Conservation (phyloP, 192 early-diverging fungal genomes). For the Entomortierella chlamydospora region DNA sequence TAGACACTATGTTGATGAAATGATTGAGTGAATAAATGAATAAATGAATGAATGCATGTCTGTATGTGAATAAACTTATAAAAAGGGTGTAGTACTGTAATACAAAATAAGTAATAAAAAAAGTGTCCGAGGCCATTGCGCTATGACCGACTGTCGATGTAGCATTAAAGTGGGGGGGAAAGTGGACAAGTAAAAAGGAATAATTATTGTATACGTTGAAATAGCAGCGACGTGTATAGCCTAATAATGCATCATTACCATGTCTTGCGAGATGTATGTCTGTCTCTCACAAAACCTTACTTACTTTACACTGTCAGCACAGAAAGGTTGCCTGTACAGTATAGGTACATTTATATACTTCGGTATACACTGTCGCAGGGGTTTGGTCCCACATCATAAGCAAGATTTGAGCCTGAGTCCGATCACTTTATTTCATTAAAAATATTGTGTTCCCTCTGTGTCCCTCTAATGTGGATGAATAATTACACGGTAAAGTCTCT, state of each 20-base stretch:
- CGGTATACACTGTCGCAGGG: no score
- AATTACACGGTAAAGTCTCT: neutral
- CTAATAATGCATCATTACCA: no score
- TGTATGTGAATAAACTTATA: neutral
- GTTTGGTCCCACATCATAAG: neutral
- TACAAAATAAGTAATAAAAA: neutral
- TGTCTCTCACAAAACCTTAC: no score
- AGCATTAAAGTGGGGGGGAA: neutral
- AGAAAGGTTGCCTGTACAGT: no score
- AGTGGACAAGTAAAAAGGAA: neutral
- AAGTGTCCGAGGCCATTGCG: constrained; percentile 5
- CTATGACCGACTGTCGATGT: constrained; percentile 7
- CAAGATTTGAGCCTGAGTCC: constrained; percentile 10
- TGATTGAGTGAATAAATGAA: neutral
- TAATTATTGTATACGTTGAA: no score
- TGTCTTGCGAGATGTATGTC: no score
- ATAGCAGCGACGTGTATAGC: neutral
- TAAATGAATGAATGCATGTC: neutral
- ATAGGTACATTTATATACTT: no score
- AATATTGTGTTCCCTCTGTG: neutral
- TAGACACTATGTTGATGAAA: neutral
- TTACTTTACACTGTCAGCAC: no score
- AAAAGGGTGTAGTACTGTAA: neutral
- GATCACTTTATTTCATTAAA: constrained; percentile 1
- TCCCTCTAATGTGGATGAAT: neutral